phyloP scores from a whole-genome alignment of 768 basidiomycete genomes.

The Naganishia onofrii region DNA sequence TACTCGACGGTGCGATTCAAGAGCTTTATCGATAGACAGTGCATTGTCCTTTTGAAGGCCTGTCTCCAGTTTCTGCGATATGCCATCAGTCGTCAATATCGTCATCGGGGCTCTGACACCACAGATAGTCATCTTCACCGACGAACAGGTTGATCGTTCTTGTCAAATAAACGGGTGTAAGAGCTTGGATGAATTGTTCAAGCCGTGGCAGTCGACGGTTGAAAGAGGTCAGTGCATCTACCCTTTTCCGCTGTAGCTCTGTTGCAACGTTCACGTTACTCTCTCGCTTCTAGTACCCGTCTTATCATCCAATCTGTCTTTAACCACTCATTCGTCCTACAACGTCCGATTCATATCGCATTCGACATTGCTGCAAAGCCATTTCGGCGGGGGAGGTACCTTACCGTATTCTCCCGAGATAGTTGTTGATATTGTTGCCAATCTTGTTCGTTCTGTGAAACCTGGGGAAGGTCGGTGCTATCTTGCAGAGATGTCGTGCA shows the following conservation, averaged over 20 bases:
- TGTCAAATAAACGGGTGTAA: conserved; percentile 50
- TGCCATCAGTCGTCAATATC: background rate
- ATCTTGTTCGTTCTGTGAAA: conserved; percentile 39
- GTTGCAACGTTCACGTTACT: background rate
- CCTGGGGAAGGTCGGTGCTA: conserved; percentile 35
- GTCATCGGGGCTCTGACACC: conserved; percentile 49
- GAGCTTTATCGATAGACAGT: too few species aligned
- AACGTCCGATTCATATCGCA: conserved; percentile 44
- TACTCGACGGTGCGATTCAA: too few species aligned
- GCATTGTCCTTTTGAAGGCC: too few species aligned
- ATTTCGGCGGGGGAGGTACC: conserved; percentile 29
- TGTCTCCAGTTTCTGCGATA: background rate
- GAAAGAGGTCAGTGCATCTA: conserved; percentile 43
- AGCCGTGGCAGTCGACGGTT: conserved; percentile 48
- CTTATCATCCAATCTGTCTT: conserved; percentile 44
- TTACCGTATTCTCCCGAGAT: conserved; percentile 42
- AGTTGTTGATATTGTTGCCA: conserved; percentile 45
- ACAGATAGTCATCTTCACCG: conserved; percentile 45
- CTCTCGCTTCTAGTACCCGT: conserved; percentile 42
- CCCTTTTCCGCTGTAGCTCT: background rate
- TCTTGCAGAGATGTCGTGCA: background rate
- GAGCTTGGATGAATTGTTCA: conserved; percentile 48
- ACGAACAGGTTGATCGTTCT: conserved; percentile 44
- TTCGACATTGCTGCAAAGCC: conserved; percentile 25
- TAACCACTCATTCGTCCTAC: conserved; percentile 48